Percentiles rank a stretch among this genome's conserved stretches.
Conservation (phyloP, 1,139 yeast genomes). For the Suhomyces kunorum region DNA sequence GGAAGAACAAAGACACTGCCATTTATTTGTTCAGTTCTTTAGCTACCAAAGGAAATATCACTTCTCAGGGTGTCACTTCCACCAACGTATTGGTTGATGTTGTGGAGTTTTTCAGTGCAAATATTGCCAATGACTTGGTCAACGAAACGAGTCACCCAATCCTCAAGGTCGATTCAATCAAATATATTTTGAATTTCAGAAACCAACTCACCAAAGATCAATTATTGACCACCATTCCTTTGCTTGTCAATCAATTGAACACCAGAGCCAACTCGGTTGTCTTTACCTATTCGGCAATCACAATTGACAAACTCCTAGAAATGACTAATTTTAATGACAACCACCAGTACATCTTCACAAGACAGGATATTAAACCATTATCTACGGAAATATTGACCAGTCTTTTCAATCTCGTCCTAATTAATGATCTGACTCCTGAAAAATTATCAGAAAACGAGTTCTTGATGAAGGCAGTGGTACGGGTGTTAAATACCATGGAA, state of each 20-base stretch:
- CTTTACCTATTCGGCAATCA: constrained; percentile 89
- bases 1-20: constrained; percentile 89
- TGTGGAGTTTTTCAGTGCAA: constrained; percentile 76
- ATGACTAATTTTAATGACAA: constrained; percentile 57
- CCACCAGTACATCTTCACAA: constrained; percentile 60
- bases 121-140: constrained; percentile 79
- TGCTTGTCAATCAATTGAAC: constrained; percentile 67
- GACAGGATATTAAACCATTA: constrained; percentile 60
- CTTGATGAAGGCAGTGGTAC: constrained; percentile 83
- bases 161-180: constrained; percentile 87
- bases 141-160: constrained; percentile 61
- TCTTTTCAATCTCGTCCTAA: constrained; percentile 65
- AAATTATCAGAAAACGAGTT: constrained; percentile 94
- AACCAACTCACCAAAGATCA: constrained; percentile 90
- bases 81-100: constrained; percentile 85
- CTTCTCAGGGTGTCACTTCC: constrained; percentile 85
- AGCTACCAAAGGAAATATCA: constrained; percentile 86
- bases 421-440: constrained; percentile 68
- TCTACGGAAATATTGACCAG: constrained; percentile 57
- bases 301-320: constrained; percentile 84
- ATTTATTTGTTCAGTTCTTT: constrained; percentile 82
- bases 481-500: constrained; percentile 76
- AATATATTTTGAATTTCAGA: constrained; percentile 85
- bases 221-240: constrained; percentile 75
- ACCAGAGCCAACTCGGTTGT: constrained; percentile 71